Base-by-base conservation (phyloP, 1,284 basidiomycete species). In the Apiotrichum gracile region DNA sequence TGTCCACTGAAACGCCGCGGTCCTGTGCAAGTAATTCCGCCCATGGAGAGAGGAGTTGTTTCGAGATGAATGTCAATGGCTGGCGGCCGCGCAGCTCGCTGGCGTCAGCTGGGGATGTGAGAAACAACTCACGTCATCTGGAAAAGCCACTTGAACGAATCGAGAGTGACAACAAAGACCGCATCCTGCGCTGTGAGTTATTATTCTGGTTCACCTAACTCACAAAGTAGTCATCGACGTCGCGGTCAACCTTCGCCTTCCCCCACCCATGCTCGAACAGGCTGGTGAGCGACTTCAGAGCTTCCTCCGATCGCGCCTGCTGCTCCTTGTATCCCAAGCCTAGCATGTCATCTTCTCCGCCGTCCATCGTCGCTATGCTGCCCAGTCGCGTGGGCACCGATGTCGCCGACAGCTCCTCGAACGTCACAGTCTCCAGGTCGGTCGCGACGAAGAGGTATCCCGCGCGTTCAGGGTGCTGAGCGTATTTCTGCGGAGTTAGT, bases 401-500 rank as follows among this genome's bases (percentile, higher is more conserved):
- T 6, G 64, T 45, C 1, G 57, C 58, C 0, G 63, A 61, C 40
- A 69, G 50, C 13, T 57, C 49, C 47, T 69, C 67, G 21, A 63
- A 62, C 21, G 57, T 49, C 10, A 69, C 58, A 3, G 54, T 47
- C 39, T 55, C 40, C 9, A 69, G 62, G 35, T 69, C 63, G 2
- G 67, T 69, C 4, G 62, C 66, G 17, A 67, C 46, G 21, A 70
- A 54, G 7, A 70, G 46, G 40, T 69, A 72, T 7, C 68, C 65
- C 22, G 61, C 54, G 27, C 64, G 42, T 17, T 64, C 59, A 1
- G 67, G 64, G 29, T 65, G 64, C 0, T 57, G 51, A 10, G 65
- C 58, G 47, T 66, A 66, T 61, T 72, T 72, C 64, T 66, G 46
- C 16, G n/a, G 14, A 13, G 41, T 42, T 26, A 42, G 41, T n/a